Base-by-base conservation (phyloP, 2,329 filamentous ascomycete genomes). In the Colletotrichum viniferum region DNA sequence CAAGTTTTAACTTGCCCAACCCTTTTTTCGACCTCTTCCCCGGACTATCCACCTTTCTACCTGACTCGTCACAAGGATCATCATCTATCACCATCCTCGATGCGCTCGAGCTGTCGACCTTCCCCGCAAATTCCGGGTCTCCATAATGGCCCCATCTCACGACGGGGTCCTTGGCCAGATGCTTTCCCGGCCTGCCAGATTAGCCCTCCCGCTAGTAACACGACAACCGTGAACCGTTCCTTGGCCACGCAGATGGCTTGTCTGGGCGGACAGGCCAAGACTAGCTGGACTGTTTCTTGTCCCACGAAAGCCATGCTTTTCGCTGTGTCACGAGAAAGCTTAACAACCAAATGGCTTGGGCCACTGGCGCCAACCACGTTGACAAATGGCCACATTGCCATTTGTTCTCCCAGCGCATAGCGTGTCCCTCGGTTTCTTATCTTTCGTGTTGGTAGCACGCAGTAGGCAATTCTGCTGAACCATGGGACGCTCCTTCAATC, bases 131-230 rank as follows among this genome's bases (percentile, higher is more conserved):
- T 52, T 69, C 63, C 63, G 69, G 73, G 69, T 68, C 73, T 58
- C 43, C 38, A 58, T 48, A 26, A 34, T 30, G 24, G 65, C 66
- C 48, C 66, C 34, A 73, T 30, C 36, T 73, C 58, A 58, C 14
- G 55, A 52, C 28, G 36, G 63, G 2, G 32, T 52, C 10, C 63
- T 75, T 67, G 69, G 63, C 56, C 56, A 76, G 43, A 60, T 69
- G 64, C 24, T 58, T 52, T 56, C 38, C 58, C 48, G 63, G 63
- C 56, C 58, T 68, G 73, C 73, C 69, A 76, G 63, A 68, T 68
- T 73, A 76, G 63, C 73, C 69, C 69, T 75, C 63, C 73, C 73
- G 73, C 73, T 76, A 73, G 73, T 64, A 12, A 58, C 73, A 69
- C 43, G 10, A 76, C 73, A 73, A 76, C 73, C 69, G 58, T 68